Evolutionary conservation across 306 rosid genomes (phyloP).

Genomic region (Neltuma alba): DNA sequence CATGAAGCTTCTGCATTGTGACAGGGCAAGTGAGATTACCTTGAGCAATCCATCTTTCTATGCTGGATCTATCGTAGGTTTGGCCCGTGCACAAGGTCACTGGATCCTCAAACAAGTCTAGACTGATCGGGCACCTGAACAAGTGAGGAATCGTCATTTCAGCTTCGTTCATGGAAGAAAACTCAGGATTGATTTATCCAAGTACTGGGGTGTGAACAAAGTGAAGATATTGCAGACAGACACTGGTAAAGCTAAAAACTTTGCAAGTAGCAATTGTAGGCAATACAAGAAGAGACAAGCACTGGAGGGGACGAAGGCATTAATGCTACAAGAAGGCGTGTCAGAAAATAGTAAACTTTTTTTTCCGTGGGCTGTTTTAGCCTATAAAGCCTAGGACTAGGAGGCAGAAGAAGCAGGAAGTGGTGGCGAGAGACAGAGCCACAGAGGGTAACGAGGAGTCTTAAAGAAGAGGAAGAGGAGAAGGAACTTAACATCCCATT

Average conservation of each 20-base stretch:
- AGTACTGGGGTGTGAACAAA: slow-evolving; percentile 8
- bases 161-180: slow-evolving; percentile 53
- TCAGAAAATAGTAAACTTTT: slow-evolving; percentile 28
- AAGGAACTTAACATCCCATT: neutral
- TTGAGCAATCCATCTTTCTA: slow-evolving; percentile 70
- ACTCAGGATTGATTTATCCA: neutral
- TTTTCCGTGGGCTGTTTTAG: slow-evolving; percentile 3
- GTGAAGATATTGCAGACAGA: neutral
- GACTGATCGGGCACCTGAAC: slow-evolving; percentile 84
- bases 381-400: slow-evolving; percentile 30
- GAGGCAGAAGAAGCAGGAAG: slow-evolving; percentile 13
- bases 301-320: slow-evolving; percentile 1
- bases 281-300: slow-evolving; percentile 22
- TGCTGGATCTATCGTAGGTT: slow-evolving; percentile 84
- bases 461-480: neutral
- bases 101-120: slow-evolving; percentile 85
- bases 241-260: neutral
- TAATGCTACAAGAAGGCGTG: slow-evolving; percentile 20
- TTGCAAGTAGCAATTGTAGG: neutral
- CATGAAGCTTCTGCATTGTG: slow-evolving; percentile 91
- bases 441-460: slow-evolving; percentile 17
- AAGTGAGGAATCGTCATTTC: slow-evolving; percentile 64
- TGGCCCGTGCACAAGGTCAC: slow-evolving; percentile 87
- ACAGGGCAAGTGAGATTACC: slow-evolving; percentile 94
- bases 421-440: neutral